phyloP scores from a whole-genome alignment of 2,329 filamentous ascomycete species.

The Cladosporium sp. region DNA sequence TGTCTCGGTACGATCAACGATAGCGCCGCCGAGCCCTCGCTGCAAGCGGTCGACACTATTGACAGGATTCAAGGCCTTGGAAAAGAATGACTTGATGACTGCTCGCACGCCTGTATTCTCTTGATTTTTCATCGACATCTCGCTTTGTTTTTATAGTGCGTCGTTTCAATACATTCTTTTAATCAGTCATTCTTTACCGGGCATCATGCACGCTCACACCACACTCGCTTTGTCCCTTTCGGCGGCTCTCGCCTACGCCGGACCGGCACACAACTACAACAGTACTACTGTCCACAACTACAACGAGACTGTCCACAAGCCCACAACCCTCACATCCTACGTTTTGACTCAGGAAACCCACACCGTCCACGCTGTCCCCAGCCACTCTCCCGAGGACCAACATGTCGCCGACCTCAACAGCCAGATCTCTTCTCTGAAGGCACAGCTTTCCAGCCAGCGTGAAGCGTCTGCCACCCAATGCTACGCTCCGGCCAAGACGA shows the following conservation, averaged over 20 bases:
- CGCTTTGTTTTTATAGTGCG: constrained; percentile 8
- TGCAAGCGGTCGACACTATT: constrained; percentile 13
- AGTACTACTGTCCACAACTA: constrained; percentile 5
- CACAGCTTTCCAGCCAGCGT: constrained; percentile 10
- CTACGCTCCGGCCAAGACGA: constrained; percentile 3
- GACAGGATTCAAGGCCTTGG: neutral
- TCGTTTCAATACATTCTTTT: constrained; percentile 18
- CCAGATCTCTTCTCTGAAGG: constrained; percentile 18
- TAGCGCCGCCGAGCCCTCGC: constrained; percentile 16
- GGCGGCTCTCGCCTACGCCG: constrained; percentile 11
- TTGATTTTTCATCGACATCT: neutral
- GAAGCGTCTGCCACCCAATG: constrained; percentile 10
- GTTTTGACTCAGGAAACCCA: neutral
- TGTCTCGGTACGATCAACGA: constrained; percentile 2
- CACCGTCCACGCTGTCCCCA: neutral
- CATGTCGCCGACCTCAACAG: constrained; percentile 4
- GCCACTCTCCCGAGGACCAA: constrained; percentile 10
- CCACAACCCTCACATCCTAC: constrained; percentile 2
- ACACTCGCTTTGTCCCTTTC: constrained; percentile 19
- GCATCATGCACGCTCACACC: constrained; percentile 21
- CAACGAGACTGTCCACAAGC: neutral
- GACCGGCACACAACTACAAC: neutral
- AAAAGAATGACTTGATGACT: constrained; percentile 12
- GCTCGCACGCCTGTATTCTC: neutral
- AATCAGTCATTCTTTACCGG: constrained; percentile 16